Conservation (phyloP, 768 basidiomycete species). For the Leucogyrophana mollusca region DNA sequence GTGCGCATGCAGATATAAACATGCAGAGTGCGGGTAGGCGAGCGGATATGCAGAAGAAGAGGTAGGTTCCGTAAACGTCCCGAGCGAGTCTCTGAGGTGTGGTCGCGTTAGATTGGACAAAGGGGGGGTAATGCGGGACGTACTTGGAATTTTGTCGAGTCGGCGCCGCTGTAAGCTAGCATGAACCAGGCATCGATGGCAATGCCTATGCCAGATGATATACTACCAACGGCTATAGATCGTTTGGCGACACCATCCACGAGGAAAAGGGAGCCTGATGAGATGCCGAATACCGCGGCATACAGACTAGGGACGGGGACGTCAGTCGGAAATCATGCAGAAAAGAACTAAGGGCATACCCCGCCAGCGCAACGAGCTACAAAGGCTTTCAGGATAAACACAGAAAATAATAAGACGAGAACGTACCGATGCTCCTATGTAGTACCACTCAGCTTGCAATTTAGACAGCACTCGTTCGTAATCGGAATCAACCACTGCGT, state of each 20-base stretch:
- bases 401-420: not conserved
- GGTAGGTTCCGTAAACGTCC: conserved; percentile 59
- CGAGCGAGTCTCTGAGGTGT: conserved; percentile 40
- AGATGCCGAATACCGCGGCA: conserved; percentile 65
- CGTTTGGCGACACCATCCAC: conserved; percentile 46
- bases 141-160: conserved; percentile 53
- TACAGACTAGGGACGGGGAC: conserved; percentile 28
- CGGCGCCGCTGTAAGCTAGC: conserved; percentile 56
- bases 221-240: conserved; percentile 56
- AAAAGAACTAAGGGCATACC: conserved; percentile 33
- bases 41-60: conserved; percentile 69
- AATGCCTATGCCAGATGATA: conserved; percentile 65
- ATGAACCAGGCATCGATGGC: conserved; percentile 65
- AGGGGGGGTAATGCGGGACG: conserved; percentile 11
- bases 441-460: conserved; percentile 63
- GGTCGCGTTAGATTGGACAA: no score
- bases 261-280: conserved; percentile 45
- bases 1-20: conserved; percentile 51
- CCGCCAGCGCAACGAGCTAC: conserved; percentile 60
- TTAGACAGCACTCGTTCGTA: conserved; percentile 49
- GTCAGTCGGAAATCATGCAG: conserved; percentile 5
- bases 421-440: conserved; percentile 59
- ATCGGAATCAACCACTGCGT: conserved; percentile 44
- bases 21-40: conserved; percentile 64
- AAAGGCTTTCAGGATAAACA: not conserved